Evolutionary conservation across 176 grass and related monocot species (phyloP).

Genomic region (Puya raimondii): DNA sequence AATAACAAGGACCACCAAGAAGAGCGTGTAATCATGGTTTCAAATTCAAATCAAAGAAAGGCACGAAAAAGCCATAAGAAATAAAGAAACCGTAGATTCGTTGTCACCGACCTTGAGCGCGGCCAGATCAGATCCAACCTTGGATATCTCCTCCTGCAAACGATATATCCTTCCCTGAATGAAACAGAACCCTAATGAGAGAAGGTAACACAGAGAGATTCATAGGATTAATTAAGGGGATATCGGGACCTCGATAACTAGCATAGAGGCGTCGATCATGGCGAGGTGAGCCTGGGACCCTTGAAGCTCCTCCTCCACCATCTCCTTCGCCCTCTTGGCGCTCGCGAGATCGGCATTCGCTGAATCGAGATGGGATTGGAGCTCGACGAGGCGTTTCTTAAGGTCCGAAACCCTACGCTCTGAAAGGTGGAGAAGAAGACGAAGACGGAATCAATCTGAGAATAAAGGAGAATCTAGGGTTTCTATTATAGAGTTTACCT

Average conservation of each 20-base stretch:
- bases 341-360: slow-evolving; percentile 35
- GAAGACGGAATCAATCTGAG: background rate
- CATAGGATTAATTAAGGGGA: background rate
- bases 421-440: background rate
- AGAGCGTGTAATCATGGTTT: slow-evolving; percentile 5
- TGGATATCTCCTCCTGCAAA: slow-evolving; percentile 54
- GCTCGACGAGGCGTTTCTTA: slow-evolving; percentile 37
- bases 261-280: slow-evolving; percentile 42
- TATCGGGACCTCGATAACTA: slow-evolving; percentile 34
- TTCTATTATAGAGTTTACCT: slow-evolving; percentile 23
- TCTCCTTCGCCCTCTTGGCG: slow-evolving; percentile 50
- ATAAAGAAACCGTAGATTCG: background rate
- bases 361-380: slow-evolving; percentile 22
- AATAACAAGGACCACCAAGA: slow-evolving; percentile 21
- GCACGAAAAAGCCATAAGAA: background rate
- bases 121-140: slow-evolving; percentile 32
- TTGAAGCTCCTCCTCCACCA: slow-evolving; percentile 42
- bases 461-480: background rate
- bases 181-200: slow-evolving; percentile 1
- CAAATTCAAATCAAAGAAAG: slow-evolving; percentile 4
- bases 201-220: background rate
- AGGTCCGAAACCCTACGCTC: slow-evolving; percentile 57
- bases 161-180: slow-evolving; percentile 38
- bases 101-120: slow-evolving; percentile 39
- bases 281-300: slow-evolving; percentile 43